Evolutionary conservation across 2,329 filamentous ascomycete species (phyloP).

Genomic region (Trichophaea hybrida): DNA sequence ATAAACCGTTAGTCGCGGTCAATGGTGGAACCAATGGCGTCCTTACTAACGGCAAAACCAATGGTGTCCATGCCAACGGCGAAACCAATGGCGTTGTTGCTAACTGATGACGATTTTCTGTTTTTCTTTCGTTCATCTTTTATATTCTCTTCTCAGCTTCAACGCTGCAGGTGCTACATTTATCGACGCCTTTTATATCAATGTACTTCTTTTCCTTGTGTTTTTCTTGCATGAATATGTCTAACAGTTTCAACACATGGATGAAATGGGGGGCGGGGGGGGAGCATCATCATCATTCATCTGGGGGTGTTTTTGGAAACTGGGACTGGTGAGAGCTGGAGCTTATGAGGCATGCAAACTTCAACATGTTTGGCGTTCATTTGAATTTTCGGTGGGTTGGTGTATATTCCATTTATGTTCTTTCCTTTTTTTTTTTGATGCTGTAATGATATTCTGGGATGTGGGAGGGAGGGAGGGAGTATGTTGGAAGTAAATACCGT

Average conservation of each 20-base stretch:
- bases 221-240: background rate
- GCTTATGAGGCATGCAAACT: slow-evolving; percentile 12
- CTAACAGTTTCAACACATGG: background rate
- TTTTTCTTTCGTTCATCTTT: background rate
- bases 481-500: too few species aligned
- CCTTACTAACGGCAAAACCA: background rate
- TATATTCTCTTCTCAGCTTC: background rate
- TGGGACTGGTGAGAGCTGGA: background rate
- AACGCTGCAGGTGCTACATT: background rate
- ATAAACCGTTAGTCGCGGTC: background rate
- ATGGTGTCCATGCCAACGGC: background rate
- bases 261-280: background rate
- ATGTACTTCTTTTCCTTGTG: background rate
- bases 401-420: too few species aligned
- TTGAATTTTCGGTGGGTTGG: too few species aligned
- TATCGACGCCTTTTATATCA: background rate
- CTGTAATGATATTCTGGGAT: too few species aligned
- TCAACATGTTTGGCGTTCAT: slow-evolving; percentile 24
- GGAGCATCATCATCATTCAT: background rate
- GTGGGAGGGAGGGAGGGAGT: too few species aligned
- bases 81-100: background rate
- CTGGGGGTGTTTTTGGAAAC: background rate
- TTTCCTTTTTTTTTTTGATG: too few species aligned
- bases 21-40: background rate
- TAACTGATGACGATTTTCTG: background rate